A percentile compares a stretch with the other conserved stretches of the same genome.
Conservation (phyloP, 352 stramenopile genomes). For the Phytopythium vexans region DNA sequence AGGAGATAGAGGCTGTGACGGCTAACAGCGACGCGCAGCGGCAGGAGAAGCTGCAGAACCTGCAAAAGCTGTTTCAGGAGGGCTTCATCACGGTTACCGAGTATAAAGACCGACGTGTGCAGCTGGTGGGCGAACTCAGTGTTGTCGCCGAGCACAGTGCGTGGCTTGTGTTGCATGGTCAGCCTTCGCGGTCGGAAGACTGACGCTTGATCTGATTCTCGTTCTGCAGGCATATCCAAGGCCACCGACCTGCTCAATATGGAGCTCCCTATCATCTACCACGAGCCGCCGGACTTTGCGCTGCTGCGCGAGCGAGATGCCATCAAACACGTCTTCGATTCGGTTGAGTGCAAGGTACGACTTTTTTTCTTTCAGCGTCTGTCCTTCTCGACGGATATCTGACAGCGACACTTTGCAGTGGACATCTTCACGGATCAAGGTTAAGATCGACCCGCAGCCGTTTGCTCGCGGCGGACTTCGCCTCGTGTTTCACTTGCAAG, state of each 20-base stretch:
- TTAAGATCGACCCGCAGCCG: conserved; percentile 68
- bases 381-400: too few relatives aligned
- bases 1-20: not conserved
- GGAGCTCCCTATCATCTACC: conserved; percentile 55
- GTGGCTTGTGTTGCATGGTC: conserved; percentile 3
- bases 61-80: conserved; percentile 74
- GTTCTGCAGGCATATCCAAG: conserved; percentile 43
- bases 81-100: conserved; percentile 81
- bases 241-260: conserved; percentile 54
- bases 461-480: conserved; percentile 60
- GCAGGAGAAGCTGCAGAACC: conserved; percentile 60
- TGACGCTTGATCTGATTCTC: conserved; percentile 2
- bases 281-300: conserved; percentile 60
- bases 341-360: conserved; percentile 50
- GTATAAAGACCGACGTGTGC: conserved; percentile 63
- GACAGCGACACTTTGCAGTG: conserved; percentile 23
- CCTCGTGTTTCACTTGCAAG: conserved; percentile 71
- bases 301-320: conserved; percentile 58
- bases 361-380: too few relatives aligned
- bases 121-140: conserved; percentile 61
- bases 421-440: conserved; percentile 64
- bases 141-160: conserved; percentile 48
- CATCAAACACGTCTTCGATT: conserved; percentile 82
- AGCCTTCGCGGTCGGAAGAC: too few relatives aligned
- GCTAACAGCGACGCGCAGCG: conserved; percentile 37